Evolutionary conservation across 176 grass and related monocot genomes (phyloP).

Genomic region (Eragrostis curvula): DNA sequence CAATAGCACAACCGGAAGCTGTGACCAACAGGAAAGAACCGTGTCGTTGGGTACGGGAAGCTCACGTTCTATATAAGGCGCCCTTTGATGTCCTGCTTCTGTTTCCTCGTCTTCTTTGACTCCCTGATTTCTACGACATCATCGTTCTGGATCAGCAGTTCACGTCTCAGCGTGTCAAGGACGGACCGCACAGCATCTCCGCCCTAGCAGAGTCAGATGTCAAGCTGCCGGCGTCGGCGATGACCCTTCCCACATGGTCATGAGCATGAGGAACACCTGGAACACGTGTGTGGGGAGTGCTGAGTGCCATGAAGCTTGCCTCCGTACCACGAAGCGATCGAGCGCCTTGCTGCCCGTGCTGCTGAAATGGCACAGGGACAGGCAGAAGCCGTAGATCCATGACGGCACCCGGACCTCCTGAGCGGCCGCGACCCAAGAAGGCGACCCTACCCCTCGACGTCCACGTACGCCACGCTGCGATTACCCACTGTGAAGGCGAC

Average conservation of each 20-base stretch:
- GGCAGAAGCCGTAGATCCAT: conserved; percentile 48
- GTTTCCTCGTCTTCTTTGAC: background rate
- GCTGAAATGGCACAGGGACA: conserved; percentile 53
- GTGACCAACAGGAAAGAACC: no score
- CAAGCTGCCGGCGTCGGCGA: conserved; percentile 65
- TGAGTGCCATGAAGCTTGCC: conserved; percentile 51
- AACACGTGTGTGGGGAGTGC: conserved; percentile 47
- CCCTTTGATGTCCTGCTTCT: conserved; percentile 36
- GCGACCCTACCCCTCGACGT: no score
- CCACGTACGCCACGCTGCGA: conserved; percentile 64
- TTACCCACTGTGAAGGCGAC: conserved; percentile 57
- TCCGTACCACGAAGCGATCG: conserved; percentile 49
- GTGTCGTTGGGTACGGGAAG: background rate
- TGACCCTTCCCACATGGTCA: conserved; percentile 62
- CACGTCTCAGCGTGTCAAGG: conserved; percentile 53
- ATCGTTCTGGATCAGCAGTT: conserved; percentile 24
- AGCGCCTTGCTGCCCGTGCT: conserved; percentile 51
- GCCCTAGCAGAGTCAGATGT: conserved; percentile 60
- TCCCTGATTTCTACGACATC: background rate
- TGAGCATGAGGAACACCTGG: conserved; percentile 67
- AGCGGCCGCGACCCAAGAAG: conserved; percentile 35
- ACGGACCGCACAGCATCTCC: conserved; percentile 56
- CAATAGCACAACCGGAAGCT: no score
- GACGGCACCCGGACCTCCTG: conserved; percentile 44
- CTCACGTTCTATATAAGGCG: conserved; percentile 43